Evolutionary conservation across 73 alveolate genomes (phyloP).

Genomic region (Paramecium biaurelia): DNA sequence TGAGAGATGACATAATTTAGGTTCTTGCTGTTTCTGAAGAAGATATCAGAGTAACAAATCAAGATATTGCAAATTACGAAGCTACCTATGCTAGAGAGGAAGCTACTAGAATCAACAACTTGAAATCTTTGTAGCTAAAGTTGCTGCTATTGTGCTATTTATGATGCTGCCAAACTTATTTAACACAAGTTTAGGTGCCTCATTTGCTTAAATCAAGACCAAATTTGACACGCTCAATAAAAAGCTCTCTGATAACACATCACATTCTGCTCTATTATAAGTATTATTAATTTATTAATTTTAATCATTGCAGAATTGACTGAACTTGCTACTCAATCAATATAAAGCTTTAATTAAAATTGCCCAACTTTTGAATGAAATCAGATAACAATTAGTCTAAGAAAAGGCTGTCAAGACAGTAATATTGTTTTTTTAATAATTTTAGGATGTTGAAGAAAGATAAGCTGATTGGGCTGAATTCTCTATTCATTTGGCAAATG

Average conservation of each 20-base stretch:
- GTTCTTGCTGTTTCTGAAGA: conserved; percentile 24
- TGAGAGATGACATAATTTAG: conserved; percentile 32
- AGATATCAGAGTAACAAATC: conserved; percentile 10
- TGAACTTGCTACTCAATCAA: background rate
- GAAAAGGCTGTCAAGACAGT: conserved; percentile 31
- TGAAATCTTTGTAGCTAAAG: background rate
- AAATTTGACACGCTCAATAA: conserved; percentile 44
- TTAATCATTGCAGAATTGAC: background rate
- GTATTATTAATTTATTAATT: background rate
- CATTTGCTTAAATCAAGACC: conserved; percentile 57
- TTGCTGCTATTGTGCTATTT: conserved; percentile 17
- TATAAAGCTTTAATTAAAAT: background rate
- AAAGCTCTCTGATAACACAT: conserved; percentile 30
- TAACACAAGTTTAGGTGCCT: conserved; percentile 46
- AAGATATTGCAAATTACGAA: conserved; percentile 33
- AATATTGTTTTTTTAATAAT: background rate
- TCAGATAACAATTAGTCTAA: conserved; percentile 27
- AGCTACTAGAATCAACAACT: conserved; percentile 5
- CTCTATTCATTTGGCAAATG: conserved; percentile 21
- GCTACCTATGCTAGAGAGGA: conserved; percentile 19
- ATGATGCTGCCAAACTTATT: conserved; percentile 57
- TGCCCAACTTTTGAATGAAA: background rate
- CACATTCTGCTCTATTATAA: conserved; percentile 36
- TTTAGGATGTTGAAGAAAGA: conserved; percentile 38
- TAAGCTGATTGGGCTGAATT: conserved; percentile 52